These are phyloP conservation scores for Hippophae rhamnoides DNA, from an alignment of 306 rosid species.

Conservation along the genomic window DNA sequence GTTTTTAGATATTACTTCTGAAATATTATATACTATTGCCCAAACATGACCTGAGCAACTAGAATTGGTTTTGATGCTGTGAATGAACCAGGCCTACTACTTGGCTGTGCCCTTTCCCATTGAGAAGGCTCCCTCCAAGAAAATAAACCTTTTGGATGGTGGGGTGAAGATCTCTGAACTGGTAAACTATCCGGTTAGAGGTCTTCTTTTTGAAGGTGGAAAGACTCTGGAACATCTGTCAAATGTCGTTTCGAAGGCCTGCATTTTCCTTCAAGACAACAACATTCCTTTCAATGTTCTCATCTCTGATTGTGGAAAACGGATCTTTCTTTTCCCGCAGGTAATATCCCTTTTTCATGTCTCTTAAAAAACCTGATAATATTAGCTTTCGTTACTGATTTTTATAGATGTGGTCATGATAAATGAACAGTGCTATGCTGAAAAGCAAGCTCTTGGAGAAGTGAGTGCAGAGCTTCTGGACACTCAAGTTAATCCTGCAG, in stretches of 20 bases:
- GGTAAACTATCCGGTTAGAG: not conserved
- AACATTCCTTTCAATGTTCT: slow-evolving; percentile 1
- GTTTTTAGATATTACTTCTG: not conserved
- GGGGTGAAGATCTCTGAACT: not conserved
- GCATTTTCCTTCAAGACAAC: not conserved
- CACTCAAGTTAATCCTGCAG: not conserved
- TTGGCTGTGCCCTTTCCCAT: slow-evolving; percentile 76
- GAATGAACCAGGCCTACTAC: slow-evolving; percentile 63
- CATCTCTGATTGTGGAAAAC: slow-evolving; percentile 1
- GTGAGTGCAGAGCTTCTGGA: not conserved
- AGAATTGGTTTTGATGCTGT: slow-evolving; percentile 6
- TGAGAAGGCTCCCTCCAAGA: slow-evolving; percentile 85
- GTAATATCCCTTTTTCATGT: not conserved
- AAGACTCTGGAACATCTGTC: not conserved
- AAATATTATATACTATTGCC: not conserved
- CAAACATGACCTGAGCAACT: slow-evolving; percentile 6
- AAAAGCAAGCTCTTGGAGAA: not conserved
- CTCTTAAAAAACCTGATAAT: not conserved
- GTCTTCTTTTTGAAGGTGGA: not conserved
- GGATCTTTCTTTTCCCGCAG: not conserved
- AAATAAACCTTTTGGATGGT: slow-evolving; percentile 25
- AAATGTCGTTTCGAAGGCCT: not conserved
- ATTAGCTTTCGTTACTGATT: not conserved
- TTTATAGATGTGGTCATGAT: not conserved
- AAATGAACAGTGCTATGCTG: not conserved